A percentile compares a stretch with the other conserved stretches of the same genome.
phyloP scores from a whole-genome alignment of 1,139 yeast genomes.

The Diutina scorzettiae region DNA sequence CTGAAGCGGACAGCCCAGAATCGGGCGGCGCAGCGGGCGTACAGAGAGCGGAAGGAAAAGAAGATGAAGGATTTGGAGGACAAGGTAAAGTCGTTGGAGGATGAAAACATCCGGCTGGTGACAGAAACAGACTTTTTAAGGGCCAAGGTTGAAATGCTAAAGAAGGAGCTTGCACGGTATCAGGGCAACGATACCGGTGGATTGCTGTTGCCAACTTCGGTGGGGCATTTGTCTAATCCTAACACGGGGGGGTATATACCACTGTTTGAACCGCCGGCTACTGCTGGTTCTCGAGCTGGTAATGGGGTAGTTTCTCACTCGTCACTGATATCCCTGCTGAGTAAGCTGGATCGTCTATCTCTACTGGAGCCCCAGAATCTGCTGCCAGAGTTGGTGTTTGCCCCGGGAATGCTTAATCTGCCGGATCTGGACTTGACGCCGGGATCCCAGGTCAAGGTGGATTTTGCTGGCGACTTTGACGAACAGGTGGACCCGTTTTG shows the following conservation, averaged over 20 bases:
- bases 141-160: slow-evolving; percentile 64
- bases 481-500: slow-evolving; percentile 56
- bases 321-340: background rate
- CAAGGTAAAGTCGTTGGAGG: slow-evolving; percentile 60
- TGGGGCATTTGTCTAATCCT: background rate
- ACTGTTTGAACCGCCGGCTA: background rate
- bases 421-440: background rate
- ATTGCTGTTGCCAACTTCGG: slow-evolving; percentile 9
- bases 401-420: background rate
- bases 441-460: slow-evolving; percentile 8
- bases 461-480: slow-evolving; percentile 20
- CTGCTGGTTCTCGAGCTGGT: background rate
- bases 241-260: background rate
- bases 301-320: background rate
- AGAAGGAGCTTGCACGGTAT: slow-evolving; percentile 57
- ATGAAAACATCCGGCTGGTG: slow-evolving; percentile 48
- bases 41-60: slow-evolving; percentile 84
- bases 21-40: slow-evolving; percentile 95
- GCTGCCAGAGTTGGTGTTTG: background rate
- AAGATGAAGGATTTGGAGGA: slow-evolving; percentile 81
- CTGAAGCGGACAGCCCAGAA: slow-evolving; percentile 92
- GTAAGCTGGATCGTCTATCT: background rate
- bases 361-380: background rate
- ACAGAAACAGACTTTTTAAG: slow-evolving; percentile 66
- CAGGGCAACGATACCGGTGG: slow-evolving; percentile 36